phyloP scores from a whole-genome alignment of 345 rosid species.

The Heritiera fomes region DNA sequence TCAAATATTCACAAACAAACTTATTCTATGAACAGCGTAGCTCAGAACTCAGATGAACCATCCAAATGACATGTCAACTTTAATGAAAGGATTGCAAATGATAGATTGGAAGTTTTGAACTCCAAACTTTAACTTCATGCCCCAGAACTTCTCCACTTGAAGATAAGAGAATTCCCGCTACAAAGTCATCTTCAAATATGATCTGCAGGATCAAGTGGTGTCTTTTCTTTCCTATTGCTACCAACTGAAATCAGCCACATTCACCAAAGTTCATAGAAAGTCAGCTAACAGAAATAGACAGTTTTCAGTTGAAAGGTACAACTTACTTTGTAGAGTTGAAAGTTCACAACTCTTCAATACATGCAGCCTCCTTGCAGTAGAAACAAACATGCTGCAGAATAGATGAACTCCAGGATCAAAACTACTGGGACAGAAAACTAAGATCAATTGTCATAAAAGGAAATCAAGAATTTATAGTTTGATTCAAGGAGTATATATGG shows the following conservation, averaged over 20 bases:
- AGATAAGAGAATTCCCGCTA: not conserved
- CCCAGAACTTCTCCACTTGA: conserved; percentile 13
- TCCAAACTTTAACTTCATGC: not conserved
- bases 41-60: not conserved
- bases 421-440: not conserved
- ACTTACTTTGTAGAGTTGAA: conserved; percentile 31
- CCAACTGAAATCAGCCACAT: conserved; percentile 27
- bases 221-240: conserved; percentile 26
- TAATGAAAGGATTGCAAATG: not conserved
- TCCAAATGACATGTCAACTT: not conserved
- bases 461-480: not conserved
- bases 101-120: not conserved
- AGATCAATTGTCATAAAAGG: not conserved
- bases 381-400: conserved; percentile 81
- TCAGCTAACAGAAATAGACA: conserved; percentile 1
- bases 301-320: not conserved
- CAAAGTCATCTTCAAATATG: conserved; percentile 19
- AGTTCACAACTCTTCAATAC: conserved; percentile 80
- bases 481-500: not conserved
- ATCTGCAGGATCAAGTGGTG: conserved; percentile 22
- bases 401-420: not conserved
- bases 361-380: conserved; percentile 84
- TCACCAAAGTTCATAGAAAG: conserved; percentile 24
- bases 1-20: conserved; percentile 6
- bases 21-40: not conserved